These are phyloP conservation scores for Globisporangium mamillatum DNA, from an alignment of 352 stramenopile genomes.

Conservation along the genomic window DNA sequence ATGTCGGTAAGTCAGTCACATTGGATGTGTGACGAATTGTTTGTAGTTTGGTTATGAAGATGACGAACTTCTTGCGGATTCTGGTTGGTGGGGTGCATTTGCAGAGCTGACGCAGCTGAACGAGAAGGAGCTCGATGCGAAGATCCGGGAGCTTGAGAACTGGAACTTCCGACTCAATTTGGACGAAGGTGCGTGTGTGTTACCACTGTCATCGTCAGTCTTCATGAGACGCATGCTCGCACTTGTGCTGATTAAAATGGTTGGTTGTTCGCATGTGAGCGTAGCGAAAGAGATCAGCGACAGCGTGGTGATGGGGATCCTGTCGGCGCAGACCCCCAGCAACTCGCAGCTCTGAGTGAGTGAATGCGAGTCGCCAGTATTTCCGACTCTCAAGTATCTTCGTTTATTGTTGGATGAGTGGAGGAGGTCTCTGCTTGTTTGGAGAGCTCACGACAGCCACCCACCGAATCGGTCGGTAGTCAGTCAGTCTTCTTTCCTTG, in stretches of 20 bases:
- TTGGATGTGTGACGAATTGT: background rate
- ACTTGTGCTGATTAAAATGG: too few species aligned
- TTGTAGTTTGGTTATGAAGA: background rate
- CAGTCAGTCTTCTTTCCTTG: background rate
- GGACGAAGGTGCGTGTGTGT: slow-evolving; percentile 50
- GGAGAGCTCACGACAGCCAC: background rate
- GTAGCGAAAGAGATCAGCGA: slow-evolving; percentile 38
- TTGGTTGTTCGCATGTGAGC: background rate
- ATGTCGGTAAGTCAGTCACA: slow-evolving; percentile 28
- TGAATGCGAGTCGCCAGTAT: background rate
- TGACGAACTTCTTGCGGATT: background rate
- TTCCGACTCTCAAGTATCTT: background rate
- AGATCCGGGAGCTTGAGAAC: slow-evolving; percentile 78
- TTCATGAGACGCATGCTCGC: too few species aligned
- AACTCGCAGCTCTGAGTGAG: background rate
- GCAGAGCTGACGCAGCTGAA: slow-evolving; percentile 46
- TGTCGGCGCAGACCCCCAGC: slow-evolving; percentile 12
- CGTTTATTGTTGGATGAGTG: background rate
- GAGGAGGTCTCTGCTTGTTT: background rate
- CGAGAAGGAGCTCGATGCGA: slow-evolving; percentile 67
- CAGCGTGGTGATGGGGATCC: slow-evolving; percentile 43
- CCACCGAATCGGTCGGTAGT: background rate
- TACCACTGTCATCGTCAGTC: too few species aligned
- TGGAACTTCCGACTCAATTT: slow-evolving; percentile 81
- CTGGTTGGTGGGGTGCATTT: too few species aligned